phyloP scores from a whole-genome alignment of 371 early-diverging fungal genomes.

The Mycotypha africana region DNA sequence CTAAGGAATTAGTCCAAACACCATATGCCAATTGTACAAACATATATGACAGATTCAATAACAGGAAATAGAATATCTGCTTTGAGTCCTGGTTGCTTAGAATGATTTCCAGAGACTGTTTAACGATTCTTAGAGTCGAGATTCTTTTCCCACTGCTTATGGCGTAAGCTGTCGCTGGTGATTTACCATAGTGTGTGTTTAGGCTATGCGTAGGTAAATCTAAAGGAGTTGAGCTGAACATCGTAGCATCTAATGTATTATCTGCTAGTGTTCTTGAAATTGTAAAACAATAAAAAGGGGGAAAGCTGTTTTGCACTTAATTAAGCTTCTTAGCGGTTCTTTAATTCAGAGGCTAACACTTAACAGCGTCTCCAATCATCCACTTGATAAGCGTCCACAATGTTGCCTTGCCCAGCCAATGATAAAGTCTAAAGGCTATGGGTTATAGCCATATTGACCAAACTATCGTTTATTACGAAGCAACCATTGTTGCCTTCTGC shows the following conservation, averaged over 20 bases:
- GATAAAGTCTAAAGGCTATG: too few relatives aligned
- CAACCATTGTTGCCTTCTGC: too few relatives aligned
- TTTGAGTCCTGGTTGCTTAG: constrained; percentile 69
- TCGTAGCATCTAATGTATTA: constrained; percentile 3
- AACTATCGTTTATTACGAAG: too few relatives aligned
- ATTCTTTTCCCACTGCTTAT: too few relatives aligned
- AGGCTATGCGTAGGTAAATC: constrained; percentile 40
- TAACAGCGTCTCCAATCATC: too few relatives aligned
- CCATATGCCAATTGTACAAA: constrained; percentile 89
- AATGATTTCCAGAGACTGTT: constrained; percentile 49
- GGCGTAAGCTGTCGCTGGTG: constrained; percentile 28
- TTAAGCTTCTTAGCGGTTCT: too few relatives aligned
- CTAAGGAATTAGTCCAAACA: constrained; percentile 86
- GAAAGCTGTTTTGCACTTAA: too few relatives aligned
- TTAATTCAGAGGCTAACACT: too few relatives aligned
- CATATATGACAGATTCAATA: constrained; percentile 90
- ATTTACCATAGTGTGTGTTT: constrained; percentile 30
- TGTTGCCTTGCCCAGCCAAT: too few relatives aligned
- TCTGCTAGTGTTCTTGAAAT: neutral
- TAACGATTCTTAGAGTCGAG: constrained; percentile 24
- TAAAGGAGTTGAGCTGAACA: constrained; percentile 34
- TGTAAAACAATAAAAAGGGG: too few relatives aligned
- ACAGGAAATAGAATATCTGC: constrained; percentile 88
- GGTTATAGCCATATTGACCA: too few relatives aligned
- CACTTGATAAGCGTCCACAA: too few relatives aligned